These are phyloP conservation scores for Rhodosporidiobolus sp. DNA, from an alignment of 768 basidiomycete genomes.

Conservation along the genomic window DNA sequence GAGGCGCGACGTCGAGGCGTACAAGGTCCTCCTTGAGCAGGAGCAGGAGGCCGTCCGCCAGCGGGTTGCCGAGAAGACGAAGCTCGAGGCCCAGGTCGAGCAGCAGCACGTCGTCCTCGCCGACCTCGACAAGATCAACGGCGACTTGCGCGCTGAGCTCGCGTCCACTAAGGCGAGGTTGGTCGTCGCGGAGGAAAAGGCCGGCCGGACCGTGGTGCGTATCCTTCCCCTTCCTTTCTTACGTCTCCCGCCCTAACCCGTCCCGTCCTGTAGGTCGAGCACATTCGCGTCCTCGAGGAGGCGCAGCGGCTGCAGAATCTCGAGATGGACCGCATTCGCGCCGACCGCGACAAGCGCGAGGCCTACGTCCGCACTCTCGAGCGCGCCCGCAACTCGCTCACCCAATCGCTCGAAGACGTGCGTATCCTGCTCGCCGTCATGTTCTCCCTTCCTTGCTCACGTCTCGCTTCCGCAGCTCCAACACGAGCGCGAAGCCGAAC, in stretches of 20 bases:
- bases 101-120: constrained; percentile 47
- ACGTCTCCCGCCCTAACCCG: no score
- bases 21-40: constrained; percentile 58
- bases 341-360: constrained; percentile 32
- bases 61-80: constrained; percentile 35
- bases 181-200: constrained; percentile 42
- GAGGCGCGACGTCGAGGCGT: constrained; percentile 66
- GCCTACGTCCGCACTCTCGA: constrained; percentile 36
- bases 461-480: constrained; percentile 3
- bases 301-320: constrained; percentile 27
- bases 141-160: constrained; percentile 47
- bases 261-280: constrained; percentile 62
- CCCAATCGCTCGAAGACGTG: constrained; percentile 34
- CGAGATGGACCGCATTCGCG: constrained; percentile 34
- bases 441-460: background rate
- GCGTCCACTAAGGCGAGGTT: constrained; percentile 45
- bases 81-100: constrained; percentile 49
- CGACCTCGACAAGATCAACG: constrained; percentile 53
- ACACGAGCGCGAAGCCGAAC: constrained; percentile 35
- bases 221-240: constrained; percentile 29
- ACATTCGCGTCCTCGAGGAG: constrained; percentile 66
- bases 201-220: constrained; percentile 52
- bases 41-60: constrained; percentile 52
- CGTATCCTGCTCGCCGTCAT: background rate
- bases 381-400: constrained; percentile 16